Evolutionary conservation across 2,329 filamentous ascomycete species (phyloP), one percentile per base, ranked within the genome.

Genomic region (Neofusicoccum laricinum): DNA sequence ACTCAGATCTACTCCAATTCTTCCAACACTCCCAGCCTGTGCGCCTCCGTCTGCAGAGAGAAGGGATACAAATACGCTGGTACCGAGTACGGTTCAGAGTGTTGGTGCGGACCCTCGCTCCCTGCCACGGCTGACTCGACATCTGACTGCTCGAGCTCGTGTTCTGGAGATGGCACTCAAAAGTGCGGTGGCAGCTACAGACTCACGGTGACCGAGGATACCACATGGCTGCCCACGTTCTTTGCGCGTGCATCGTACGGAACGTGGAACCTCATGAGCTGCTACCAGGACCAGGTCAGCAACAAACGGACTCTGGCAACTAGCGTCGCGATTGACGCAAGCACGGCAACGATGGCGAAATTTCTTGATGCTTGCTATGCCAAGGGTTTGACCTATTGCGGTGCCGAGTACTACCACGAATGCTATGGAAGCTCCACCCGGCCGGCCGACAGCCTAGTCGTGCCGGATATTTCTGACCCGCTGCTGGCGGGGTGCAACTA

Each of bases 391-490:
- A 68, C 66, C 15, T 73, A 73, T 40, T 67, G 69, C 30, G 72
- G 69, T 12, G 72, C 72, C 0, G 71, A 72, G 63, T 72, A 72
- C 50, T 67, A 68, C 38, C 69, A 70, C 50, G 72, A 78, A 67
- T 75, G 74, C 48, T 76, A 69, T 67, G 75, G 73, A 66, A 74
- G 75, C 19, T 71, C 72, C 63, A 70, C 65, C 19, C 67, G 70
- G 25, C 70, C 71, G 4, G 38, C 36, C 2, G 49, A 51, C 12
- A 43, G 21, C 17, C 48, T 63, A 10, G 32, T 45, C 2, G 59
- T 38, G 3, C 1, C 59, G 1, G 46, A 12, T 0, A 21, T 11
- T 6, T 17, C 43, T 2, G 58, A 61, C 15, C 43, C 48, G n/a
- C 59, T 63, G 7, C 11, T 34, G n/a, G 59, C 59, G 1, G 59